phyloP scores from a whole-genome alignment of 306 rosid species.

The Castanea mollissima region DNA sequence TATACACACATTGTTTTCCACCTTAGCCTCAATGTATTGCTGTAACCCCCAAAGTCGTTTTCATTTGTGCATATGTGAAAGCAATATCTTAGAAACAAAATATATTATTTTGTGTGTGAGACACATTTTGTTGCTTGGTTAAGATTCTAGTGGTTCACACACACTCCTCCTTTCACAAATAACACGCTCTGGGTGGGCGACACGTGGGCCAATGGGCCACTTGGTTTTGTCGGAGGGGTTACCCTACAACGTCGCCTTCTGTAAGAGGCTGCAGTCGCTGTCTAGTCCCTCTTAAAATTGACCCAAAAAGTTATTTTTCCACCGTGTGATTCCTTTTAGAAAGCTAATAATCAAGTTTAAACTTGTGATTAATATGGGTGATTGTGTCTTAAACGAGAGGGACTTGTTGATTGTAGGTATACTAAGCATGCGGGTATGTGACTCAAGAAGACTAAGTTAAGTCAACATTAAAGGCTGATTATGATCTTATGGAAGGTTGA shows the following conservation, averaged over 20 bases:
- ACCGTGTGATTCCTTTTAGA: neutral
- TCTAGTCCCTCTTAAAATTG: slow-evolving; percentile 15
- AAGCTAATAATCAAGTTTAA: no score
- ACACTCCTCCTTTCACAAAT: slow-evolving; percentile 22
- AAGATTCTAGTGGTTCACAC: slow-evolving; percentile 35
- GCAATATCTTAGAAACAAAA: neutral
- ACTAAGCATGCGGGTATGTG: slow-evolving; percentile 7
- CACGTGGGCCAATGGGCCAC: slow-evolving; percentile 57
- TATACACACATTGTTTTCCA: no score
- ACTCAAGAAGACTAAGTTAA: neutral
- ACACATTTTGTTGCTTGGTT: neutral
- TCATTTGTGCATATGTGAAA: no score
- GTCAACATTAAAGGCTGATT: no score
- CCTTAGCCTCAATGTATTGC: no score
- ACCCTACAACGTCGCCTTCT: slow-evolving; percentile 43
- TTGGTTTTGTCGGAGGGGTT: slow-evolving; percentile 39
- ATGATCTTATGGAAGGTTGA: no score
- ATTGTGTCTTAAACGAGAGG: no score
- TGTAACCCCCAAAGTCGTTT: no score
- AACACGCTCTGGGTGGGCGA: slow-evolving; percentile 22
- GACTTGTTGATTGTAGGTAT: no score
- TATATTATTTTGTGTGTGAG: neutral
- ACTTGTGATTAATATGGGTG: no score
- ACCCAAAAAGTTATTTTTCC: neutral
- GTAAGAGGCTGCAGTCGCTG: slow-evolving; percentile 22